Conservation (phyloP, 2,329 filamentous ascomycete genomes). For the Nothopassalora personata region DNA sequence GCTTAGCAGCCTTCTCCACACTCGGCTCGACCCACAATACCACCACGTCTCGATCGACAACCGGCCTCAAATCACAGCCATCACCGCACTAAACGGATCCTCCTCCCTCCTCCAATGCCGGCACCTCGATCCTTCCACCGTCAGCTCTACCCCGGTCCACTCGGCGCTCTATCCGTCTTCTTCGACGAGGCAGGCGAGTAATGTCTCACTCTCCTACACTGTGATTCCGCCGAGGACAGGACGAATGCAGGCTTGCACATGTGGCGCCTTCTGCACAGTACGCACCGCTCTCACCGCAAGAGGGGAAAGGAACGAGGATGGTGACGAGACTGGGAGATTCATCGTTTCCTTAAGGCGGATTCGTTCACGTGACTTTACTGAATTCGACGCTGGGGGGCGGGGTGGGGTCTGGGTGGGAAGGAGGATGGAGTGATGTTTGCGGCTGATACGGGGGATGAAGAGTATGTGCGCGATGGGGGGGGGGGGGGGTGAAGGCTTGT, state of each 20-base stretch:
- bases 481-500: no score
- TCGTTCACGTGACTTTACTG: slow-evolving; percentile 9
- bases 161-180: slow-evolving; percentile 3
- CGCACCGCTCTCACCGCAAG: background rate
- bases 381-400: slow-evolving; percentile 10
- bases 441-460: slow-evolving; percentile 7
- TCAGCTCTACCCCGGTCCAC: slow-evolving; percentile 8
- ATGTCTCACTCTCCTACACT: slow-evolving; percentile 7
- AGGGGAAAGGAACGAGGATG: background rate
- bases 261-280: slow-evolving; percentile 11
- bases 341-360: slow-evolving; percentile 7
- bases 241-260: slow-evolving; percentile 15
- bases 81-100: slow-evolving; percentile 4
- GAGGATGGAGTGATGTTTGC: slow-evolving; percentile 14
- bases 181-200: slow-evolving; percentile 6
- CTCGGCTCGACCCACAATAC: background rate
- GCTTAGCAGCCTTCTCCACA: no score
- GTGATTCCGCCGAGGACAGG: slow-evolving; percentile 6
- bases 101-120: slow-evolving; percentile 13
- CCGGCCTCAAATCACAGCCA: slow-evolving; percentile 13
- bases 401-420: slow-evolving; percentile 10
- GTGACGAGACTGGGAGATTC: background rate
- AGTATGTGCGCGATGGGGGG: background rate
- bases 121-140: slow-evolving; percentile 9
- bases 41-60: background rate